Base-by-base conservation (phyloP, 805 yeast species). In the Cyberlindnera veronae region DNA sequence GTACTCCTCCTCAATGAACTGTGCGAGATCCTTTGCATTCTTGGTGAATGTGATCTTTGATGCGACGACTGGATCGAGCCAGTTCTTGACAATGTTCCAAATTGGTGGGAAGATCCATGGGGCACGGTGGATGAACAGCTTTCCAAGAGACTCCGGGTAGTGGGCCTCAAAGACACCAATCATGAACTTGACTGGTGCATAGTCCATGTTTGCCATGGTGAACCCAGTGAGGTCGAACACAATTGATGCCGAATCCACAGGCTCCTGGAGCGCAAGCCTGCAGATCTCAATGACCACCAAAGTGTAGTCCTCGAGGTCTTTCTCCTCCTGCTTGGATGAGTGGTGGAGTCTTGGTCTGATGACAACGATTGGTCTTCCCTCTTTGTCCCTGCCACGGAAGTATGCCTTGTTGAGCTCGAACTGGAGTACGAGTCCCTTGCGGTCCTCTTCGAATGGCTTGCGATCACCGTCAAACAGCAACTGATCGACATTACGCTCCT, bases 1-100 rank as follows among this genome's bases (percentile, higher is more conserved):
- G 53, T 76, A 69, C 20, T 76, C 67, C 21, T 64, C 57, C 32
- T 76, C 79, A 29, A 91, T 77, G 59, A 68, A 77, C 50, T 82
- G 71, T 34, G 67, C 69, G 53, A 91, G 64, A 41, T 93, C 97
- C 41, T 78, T 74, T 19, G 68, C 60, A 49, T 69, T 70, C 56
- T 84, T 83, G 18, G 96, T 85, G 65, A 91, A 93, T 32, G 77
- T 76, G 53, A 93, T 87, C 64, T 91, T 91, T 19, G 91, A 73
- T 0, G 96, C 95, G 40, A 91, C 97, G 18, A 87, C 96, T 3
- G 98, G 98, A 60, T 93, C 98, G 42, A 91, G 70, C 98, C 97
- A 91, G 53, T 82, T 81, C 62, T 87, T 88, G 54, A 93, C 79
- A 51, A 91, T 77, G 51, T 81, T 84, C 98, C 99, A 93, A 44